Evolutionary conservation across 306 rosid species (phyloP).

Genomic region (Begonia loranthoides): DNA sequence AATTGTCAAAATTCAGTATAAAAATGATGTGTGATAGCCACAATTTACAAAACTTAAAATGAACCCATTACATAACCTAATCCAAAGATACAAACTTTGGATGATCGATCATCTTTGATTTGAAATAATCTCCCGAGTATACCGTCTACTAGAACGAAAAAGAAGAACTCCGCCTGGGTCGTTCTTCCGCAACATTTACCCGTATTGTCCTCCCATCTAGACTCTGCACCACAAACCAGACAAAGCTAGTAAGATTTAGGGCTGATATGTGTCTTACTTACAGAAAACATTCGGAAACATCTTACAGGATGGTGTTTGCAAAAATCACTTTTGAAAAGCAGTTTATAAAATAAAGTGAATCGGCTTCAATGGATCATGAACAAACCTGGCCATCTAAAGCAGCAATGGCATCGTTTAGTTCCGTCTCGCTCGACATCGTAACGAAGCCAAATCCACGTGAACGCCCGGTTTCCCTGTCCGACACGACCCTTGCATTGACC

Average conservation of each 20-base stretch:
- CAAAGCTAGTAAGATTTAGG: background rate
- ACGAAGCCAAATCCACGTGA: constrained; percentile 87
- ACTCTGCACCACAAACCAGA: constrained; percentile 24
- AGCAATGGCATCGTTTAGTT: constrained; percentile 53
- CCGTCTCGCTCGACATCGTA: constrained; percentile 43
- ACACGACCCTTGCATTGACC: constrained; percentile 44
- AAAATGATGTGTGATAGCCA: too few relatives aligned
- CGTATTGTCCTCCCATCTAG: constrained; percentile 67
- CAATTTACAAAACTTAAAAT: too few relatives aligned
- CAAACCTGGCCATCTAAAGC: constrained; percentile 88
- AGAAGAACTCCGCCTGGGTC: constrained; percentile 40
- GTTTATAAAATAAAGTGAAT: too few relatives aligned
- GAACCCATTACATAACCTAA: too few relatives aligned
- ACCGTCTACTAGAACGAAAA: constrained; percentile 8
- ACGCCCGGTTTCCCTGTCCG: constrained; percentile 63
- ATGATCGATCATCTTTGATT: too few relatives aligned
- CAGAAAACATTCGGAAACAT: too few relatives aligned
- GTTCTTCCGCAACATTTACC: constrained; percentile 69
- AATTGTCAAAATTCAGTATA: too few relatives aligned
- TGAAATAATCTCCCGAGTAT: background rate
- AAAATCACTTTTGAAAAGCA: too few relatives aligned
- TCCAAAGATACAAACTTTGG: too few relatives aligned
- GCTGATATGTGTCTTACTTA: background rate
- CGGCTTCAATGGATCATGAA: too few relatives aligned
- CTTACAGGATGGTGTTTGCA: too few relatives aligned